These are phyloP conservation scores for Bipolaris sorokiniana DNA, from an alignment of 2,329 filamentous ascomycete species.

Conservation along the genomic window DNA sequence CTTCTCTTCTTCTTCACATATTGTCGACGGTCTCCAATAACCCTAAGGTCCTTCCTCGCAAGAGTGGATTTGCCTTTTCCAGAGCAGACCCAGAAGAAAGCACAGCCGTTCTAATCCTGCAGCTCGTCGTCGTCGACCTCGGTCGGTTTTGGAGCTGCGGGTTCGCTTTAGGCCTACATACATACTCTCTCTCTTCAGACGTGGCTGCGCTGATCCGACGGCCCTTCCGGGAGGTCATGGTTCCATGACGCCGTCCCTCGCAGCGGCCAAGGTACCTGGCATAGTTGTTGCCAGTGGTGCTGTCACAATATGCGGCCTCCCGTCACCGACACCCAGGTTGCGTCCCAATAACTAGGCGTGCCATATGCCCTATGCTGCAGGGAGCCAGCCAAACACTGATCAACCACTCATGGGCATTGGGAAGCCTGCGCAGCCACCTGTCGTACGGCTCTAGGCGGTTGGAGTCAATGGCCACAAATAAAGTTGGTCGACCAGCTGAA, in stretches of 20 bases:
- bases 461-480: slow-evolving; percentile 16
- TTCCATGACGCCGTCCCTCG: background rate
- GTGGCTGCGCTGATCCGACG: background rate
- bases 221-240: background rate
- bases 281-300: slow-evolving; percentile 1
- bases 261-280: background rate
- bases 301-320: slow-evolving; percentile 15
- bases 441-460: slow-evolving; percentile 20
- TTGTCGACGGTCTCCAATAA: slow-evolving; percentile 38
- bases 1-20: slow-evolving; percentile 30
- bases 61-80: slow-evolving; percentile 38
- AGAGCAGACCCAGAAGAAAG: slow-evolving; percentile 46
- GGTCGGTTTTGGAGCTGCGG: slow-evolving; percentile 46
- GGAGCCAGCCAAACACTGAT: slow-evolving; percentile 21
- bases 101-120: slow-evolving; percentile 51
- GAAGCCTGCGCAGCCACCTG: slow-evolving; percentile 3
- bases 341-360: slow-evolving; percentile 10
- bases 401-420: slow-evolving; percentile 4
- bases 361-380: slow-evolving; percentile 20
- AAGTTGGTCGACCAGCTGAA: slow-evolving; percentile 21
- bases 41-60: slow-evolving; percentile 34
- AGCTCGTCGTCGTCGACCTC: slow-evolving; percentile 43
- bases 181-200: background rate
- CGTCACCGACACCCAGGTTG: slow-evolving; percentile 6
- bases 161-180: slow-evolving; percentile 52